These are phyloP conservation scores for Mortierella antarctica DNA, from an alignment of 192 early-diverging fungal species.

Conservation along the genomic window DNA sequence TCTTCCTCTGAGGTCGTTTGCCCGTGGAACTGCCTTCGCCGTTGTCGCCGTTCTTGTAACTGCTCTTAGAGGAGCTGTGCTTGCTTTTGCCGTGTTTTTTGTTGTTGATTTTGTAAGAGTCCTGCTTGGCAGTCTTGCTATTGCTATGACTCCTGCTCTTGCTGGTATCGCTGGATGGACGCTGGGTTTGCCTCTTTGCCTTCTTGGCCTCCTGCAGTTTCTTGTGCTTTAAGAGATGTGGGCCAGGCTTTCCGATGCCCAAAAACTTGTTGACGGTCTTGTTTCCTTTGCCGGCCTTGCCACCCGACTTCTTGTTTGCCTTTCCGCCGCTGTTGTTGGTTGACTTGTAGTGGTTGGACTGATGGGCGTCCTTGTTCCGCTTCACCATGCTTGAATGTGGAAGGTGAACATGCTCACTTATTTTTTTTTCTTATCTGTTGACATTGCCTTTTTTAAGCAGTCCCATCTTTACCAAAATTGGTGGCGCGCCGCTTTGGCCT, in stretches of 20 bases:
- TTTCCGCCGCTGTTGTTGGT: conserved; percentile 24
- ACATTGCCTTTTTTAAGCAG: too few relatives aligned
- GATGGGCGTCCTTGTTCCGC: conserved; percentile 31
- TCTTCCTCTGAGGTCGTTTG: too few relatives aligned
- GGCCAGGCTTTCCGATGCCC: conserved; percentile 41
- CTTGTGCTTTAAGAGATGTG: conserved; percentile 22
- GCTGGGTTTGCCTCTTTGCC: neutral
- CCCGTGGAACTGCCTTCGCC: neutral
- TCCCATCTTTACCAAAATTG: too few relatives aligned
- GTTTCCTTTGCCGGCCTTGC: conserved; percentile 30
- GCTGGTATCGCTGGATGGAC: neutral
- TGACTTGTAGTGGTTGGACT: conserved; percentile 38
- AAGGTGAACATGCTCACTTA: too few relatives aligned
- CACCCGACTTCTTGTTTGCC: conserved; percentile 35
- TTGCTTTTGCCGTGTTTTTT: neutral
- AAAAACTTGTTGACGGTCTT: conserved; percentile 49
- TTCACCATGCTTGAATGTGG: conserved; percentile 16
- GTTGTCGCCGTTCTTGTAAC: neutral
- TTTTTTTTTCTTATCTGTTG: too few relatives aligned
- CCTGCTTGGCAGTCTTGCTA: neutral
- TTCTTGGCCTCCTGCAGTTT: conserved; percentile 7
- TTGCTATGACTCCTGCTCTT: conserved; percentile 1
- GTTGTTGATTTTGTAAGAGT: neutral
- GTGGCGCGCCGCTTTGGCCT: too few relatives aligned
- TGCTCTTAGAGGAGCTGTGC: conserved; percentile 7